Base-by-base conservation (phyloP, 148 eudicot species). In the Mesembryanthemum crystallinum region DNA sequence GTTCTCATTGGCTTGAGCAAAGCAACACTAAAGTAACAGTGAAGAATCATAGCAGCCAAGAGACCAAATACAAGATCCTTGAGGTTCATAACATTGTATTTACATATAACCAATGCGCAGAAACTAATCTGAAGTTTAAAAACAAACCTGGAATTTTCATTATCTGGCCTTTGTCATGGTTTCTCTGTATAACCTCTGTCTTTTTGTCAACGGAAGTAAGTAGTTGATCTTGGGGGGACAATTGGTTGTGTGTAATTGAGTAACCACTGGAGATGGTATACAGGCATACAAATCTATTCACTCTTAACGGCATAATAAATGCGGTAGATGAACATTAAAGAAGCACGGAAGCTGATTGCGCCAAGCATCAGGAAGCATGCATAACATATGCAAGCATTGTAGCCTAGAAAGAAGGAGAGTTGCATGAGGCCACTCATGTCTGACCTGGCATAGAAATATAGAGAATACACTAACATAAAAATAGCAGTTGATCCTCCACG, bases 361-460 rank as follows among this genome's bases (percentile, higher is more conserved):
- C 88, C 92, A 9, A 93, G 91, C 89, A 91, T 86, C 67, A 93
- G 81, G 86, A 93, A 91, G 82, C 87, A 82, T 25, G 91, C 96
- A 78, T 84, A 89, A 86, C 94, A 93, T 39, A 89, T 72, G 83
- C 90, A 88, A 60, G 77, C 82, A 73, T 69, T 88, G 82, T 88
- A 87, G 65, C 94, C 92, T 13, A 89, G 81, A 72, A 88, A 93
- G 88, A 88, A 85, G 57, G 81, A 43, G 47, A 85, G 78, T 82
- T 93, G 98, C 90, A 91, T 69, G 75, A 88, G 37, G 35, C 96
- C 98, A 20, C 59, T 84, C 98, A 93, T 91, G 69, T 84, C 73
- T 79, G 98, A 91, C 45, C 75, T 87, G 62, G 61, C 51, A 64
- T 88, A 93, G 82, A 82, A 89, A 79, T 87, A 89, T 57, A 89